phyloP scores from a whole-genome alignment of 106 monocot genomes.

The Dendrobium catenatum region DNA sequence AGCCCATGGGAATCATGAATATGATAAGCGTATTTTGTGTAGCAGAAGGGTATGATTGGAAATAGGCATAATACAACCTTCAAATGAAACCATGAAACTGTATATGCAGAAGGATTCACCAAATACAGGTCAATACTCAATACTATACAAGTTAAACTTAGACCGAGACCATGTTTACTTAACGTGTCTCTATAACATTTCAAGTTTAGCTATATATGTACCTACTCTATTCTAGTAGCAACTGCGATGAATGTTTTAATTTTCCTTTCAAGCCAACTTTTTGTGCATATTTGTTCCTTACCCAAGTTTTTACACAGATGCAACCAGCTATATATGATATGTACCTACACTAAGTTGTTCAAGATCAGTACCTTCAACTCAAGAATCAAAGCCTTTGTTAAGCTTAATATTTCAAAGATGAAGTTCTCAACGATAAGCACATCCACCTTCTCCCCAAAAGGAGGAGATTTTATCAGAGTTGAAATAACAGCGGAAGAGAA shows the following conservation, averaged over 20 bases:
- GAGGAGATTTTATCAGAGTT: conserved; percentile 25
- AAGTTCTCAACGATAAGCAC: conserved; percentile 55
- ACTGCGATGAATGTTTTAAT: background rate
- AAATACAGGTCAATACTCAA: too few relatives aligned
- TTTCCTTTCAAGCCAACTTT: background rate
- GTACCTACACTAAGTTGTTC: background rate
- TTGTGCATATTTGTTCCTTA: background rate
- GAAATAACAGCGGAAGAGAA: conserved; percentile 48
- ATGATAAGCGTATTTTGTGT: background rate
- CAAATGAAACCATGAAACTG: background rate
- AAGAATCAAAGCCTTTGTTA: conserved; percentile 51
- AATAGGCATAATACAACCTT: background rate
- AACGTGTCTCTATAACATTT: too few relatives aligned
- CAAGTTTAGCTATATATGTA: too few relatives aligned
- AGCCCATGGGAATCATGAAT: background rate
- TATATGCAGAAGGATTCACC: background rate
- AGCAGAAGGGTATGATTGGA: background rate
- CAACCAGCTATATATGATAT: background rate
- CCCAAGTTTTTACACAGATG: background rate
- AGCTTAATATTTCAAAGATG: conserved; percentile 47
- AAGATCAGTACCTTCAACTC: conserved; percentile 58
- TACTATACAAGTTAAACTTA: background rate
- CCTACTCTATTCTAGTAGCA: background rate
- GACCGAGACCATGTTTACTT: background rate
- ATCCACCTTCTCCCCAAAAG: conserved; percentile 31